Percentiles rank a stretch among this genome's conserved stretches.
Conservation (phyloP, 495 filamentous ascomycete genomes). For the Rhizodiscina lignyota region DNA sequence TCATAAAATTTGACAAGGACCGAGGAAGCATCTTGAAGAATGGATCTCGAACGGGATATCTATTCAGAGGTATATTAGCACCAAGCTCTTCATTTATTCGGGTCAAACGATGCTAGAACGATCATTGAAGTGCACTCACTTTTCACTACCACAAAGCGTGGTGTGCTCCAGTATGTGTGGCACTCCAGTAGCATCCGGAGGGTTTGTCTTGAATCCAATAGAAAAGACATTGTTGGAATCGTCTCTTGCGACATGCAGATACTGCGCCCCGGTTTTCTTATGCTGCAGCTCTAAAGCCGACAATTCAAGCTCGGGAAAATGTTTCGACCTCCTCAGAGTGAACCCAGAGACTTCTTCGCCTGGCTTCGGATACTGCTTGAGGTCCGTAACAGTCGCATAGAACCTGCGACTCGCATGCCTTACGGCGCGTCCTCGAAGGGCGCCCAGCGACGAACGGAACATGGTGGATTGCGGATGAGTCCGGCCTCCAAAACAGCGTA, state of each 20-base stretch:
- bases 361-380: constrained; percentile 52
- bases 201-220: constrained; percentile 97
- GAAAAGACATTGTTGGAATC: constrained; percentile 99
- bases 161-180: constrained; percentile 97
- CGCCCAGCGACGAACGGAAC: background rate
- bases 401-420: constrained; percentile 14
- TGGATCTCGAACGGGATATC: constrained; percentile 88
- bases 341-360: constrained; percentile 88
- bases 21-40: constrained; percentile 99
- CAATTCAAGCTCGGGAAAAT: constrained; percentile 84
- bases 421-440: constrained; percentile 1
- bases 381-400: constrained; percentile 53
- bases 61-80: constrained; percentile 25
- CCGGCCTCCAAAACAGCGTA: too few species aligned
- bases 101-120: constrained; percentile 2
- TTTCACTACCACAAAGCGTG: constrained; percentile 90
- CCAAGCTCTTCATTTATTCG: too few species aligned
- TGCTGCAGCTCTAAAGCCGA: constrained; percentile 80
- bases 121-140: constrained; percentile 48
- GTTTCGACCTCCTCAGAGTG: constrained; percentile 70
- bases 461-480: too few species aligned
- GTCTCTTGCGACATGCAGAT: constrained; percentile 83
- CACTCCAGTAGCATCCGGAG: constrained; percentile 86
- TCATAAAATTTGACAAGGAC: constrained; percentile 98
- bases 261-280: constrained; percentile 86